Evolutionary conservation across 2,329 filamentous ascomycete species (phyloP).

Genomic region (Colletotrichum graminicola): DNA sequence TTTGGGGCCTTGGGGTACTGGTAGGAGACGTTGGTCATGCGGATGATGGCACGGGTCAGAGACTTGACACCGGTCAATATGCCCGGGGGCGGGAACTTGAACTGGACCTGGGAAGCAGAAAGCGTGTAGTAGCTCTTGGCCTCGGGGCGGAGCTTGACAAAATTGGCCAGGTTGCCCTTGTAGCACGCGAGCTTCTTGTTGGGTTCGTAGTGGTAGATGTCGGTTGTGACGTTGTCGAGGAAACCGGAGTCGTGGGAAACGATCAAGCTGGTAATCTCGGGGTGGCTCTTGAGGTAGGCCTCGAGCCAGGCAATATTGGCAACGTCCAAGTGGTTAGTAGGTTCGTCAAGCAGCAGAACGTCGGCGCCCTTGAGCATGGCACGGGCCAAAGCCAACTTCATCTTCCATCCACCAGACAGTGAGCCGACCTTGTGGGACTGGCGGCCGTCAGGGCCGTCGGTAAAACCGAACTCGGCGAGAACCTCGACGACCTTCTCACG

Average conservation of each 20-base stretch:
- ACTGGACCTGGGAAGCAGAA: slow-evolving; percentile 87
- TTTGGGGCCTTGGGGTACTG: slow-evolving; percentile 92
- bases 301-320: slow-evolving; percentile 96
- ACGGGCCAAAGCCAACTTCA: slow-evolving; percentile 96
- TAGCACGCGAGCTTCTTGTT: slow-evolving; percentile 93
- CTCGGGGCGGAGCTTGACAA: slow-evolving; percentile 91
- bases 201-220: slow-evolving; percentile 98
- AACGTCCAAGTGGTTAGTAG: slow-evolving; percentile 98
- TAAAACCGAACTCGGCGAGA: slow-evolving; percentile 93
- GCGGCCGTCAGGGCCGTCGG: slow-evolving; percentile 86
- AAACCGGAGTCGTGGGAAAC: slow-evolving; percentile 99
- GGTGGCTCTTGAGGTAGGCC: slow-evolving; percentile 94
- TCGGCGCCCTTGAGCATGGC: slow-evolving; percentile 98
- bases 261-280: slow-evolving; percentile 96
- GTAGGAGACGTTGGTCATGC: slow-evolving; percentile 92
- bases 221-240: slow-evolving; percentile 96
- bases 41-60: slow-evolving; percentile 90
- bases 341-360: slow-evolving; percentile 95
- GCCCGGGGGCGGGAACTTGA: slow-evolving; percentile 97
- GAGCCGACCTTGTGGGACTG: slow-evolving; percentile 93
- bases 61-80: slow-evolving; percentile 97
- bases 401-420: slow-evolving; percentile 98
- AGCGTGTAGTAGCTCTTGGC: slow-evolving; percentile 99
- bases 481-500: slow-evolving; percentile 85
- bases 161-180: slow-evolving; percentile 84